Percentiles rank a stretch among this genome's conserved stretches.
Conservation (phyloP, 139 green algal species). For the Picochlorum sp. region DNA sequence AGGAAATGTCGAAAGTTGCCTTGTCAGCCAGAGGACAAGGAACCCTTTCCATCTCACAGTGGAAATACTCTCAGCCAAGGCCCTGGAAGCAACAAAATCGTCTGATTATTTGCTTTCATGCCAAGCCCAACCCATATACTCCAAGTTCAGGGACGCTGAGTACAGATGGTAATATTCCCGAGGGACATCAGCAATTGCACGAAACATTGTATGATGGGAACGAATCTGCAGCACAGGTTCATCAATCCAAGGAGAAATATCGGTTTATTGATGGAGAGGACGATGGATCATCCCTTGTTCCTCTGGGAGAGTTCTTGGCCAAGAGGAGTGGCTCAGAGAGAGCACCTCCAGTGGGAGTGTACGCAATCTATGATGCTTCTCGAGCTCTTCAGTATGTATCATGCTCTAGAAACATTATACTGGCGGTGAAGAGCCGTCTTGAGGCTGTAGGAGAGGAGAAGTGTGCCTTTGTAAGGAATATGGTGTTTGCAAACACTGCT, state of each 20-base stretch:
- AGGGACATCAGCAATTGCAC: conserved; percentile 75
- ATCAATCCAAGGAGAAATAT: not conserved
- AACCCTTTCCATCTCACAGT: no score
- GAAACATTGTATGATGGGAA: conserved; percentile 60
- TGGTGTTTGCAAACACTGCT: conserved; percentile 73
- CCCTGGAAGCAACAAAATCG: no score
- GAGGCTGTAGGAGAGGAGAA: conserved; percentile 38
- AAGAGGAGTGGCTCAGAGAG: conserved; percentile 42
- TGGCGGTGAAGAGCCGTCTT: conserved; percentile 52
- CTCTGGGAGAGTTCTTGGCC: conserved; percentile 47
- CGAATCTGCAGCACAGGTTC: conserved; percentile 48
- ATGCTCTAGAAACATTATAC: conserved; percentile 72
- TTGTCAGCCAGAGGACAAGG: no score
- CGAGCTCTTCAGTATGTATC: conserved; percentile 72
- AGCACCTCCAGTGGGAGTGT: conserved; percentile 54
- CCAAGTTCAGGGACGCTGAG: no score
- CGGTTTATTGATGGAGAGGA: conserved; percentile 51
- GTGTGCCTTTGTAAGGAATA: conserved; percentile 45
- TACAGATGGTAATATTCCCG: conserved; percentile 67
- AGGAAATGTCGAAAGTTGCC: no score
- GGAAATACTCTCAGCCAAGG: no score
- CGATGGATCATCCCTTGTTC: conserved; percentile 60
- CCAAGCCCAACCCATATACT: no score
- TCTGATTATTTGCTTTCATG: no score
- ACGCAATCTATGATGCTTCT: conserved; percentile 63